phyloP scores from a whole-genome alignment of 352 stramenopile species.

The Phytophthora pseudosyringae region DNA sequence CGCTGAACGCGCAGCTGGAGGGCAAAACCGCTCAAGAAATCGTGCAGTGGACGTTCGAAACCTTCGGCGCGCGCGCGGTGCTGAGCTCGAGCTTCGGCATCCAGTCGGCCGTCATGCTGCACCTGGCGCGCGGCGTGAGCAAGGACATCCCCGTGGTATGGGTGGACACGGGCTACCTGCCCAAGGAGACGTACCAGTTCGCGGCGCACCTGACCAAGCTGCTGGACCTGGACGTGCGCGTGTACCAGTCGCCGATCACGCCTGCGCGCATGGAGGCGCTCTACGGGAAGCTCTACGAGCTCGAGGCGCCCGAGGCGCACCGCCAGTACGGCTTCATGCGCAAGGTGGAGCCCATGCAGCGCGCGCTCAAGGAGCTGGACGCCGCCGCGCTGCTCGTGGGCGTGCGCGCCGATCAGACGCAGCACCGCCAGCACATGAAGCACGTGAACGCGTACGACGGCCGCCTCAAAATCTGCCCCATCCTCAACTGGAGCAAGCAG shows the following conservation, averaged over 20 bases:
- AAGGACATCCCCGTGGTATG: constrained; percentile 74
- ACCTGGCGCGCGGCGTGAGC: constrained; percentile 62
- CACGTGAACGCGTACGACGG: constrained; percentile 84
- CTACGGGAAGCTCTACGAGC: constrained; percentile 85
- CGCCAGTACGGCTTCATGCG: constrained; percentile 81
- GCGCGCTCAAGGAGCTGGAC: constrained; percentile 64
- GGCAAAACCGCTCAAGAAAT: constrained; percentile 66
- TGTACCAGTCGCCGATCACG: constrained; percentile 81
- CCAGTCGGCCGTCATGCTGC: constrained; percentile 86
- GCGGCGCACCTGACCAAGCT: constrained; percentile 65
- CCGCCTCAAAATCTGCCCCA: constrained; percentile 87
- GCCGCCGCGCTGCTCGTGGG: constrained; percentile 75
- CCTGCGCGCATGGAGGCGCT: constrained; percentile 86
- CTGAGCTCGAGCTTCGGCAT: constrained; percentile 91
- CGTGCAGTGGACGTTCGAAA: constrained; percentile 72
- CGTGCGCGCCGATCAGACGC: constrained; percentile 81
- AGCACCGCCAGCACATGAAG: constrained; percentile 71
- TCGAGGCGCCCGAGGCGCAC: constrained; percentile 74
- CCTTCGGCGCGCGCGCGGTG: constrained; percentile 68
- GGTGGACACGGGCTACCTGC: constrained; percentile 88
- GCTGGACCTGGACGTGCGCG: constrained; percentile 71
- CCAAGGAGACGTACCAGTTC: constrained; percentile 87
- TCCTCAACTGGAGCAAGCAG: constrained; percentile 80
- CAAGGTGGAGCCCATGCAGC: constrained; percentile 90
- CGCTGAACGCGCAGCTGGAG: constrained; percentile 64